These are phyloP conservation scores for Phytophthora ohioensis DNA, from an alignment of 352 stramenopile species.

Conservation along the genomic window DNA sequence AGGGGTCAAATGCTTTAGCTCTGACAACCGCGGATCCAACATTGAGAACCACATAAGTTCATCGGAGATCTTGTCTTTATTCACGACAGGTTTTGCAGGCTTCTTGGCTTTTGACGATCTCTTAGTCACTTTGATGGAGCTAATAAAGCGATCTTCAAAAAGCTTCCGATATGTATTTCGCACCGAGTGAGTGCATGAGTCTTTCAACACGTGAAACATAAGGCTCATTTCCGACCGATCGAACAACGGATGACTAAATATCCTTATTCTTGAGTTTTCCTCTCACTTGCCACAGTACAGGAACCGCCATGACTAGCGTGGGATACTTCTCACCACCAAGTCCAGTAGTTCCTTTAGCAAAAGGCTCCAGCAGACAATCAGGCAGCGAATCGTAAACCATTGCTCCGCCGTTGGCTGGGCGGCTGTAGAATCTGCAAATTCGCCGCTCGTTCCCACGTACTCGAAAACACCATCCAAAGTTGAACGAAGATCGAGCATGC, in stretches of 20 bases:
- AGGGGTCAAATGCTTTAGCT: too few relatives aligned
- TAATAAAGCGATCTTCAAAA: too few relatives aligned
- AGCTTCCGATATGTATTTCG: too few relatives aligned
- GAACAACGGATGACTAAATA: neutral
- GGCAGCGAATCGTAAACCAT: slow-evolving; percentile 3
- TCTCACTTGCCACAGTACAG: neutral
- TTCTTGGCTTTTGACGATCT: too few relatives aligned
- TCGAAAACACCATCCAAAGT: neutral
- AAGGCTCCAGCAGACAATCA: neutral
- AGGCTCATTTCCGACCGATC: neutral
- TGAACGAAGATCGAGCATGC: slow-evolving; percentile 1
- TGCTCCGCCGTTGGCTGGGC: slow-evolving; percentile 6
- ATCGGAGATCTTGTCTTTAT: too few relatives aligned
- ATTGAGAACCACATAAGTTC: too few relatives aligned
- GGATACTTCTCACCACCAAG: neutral
- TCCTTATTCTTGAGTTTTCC: neutral
- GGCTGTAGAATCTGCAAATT: neutral
- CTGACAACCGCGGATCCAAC: too few relatives aligned
- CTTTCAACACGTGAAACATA: too few relatives aligned
- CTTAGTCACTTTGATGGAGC: too few relatives aligned
- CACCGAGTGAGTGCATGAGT: too few relatives aligned
- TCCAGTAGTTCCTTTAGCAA: neutral
- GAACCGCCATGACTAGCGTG: neutral
- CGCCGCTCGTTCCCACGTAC: neutral
- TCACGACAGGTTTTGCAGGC: too few relatives aligned